Evolutionary conservation across 2,329 filamentous ascomycete genomes (phyloP).

Genomic region (Huntiella bhutanensis): DNA sequence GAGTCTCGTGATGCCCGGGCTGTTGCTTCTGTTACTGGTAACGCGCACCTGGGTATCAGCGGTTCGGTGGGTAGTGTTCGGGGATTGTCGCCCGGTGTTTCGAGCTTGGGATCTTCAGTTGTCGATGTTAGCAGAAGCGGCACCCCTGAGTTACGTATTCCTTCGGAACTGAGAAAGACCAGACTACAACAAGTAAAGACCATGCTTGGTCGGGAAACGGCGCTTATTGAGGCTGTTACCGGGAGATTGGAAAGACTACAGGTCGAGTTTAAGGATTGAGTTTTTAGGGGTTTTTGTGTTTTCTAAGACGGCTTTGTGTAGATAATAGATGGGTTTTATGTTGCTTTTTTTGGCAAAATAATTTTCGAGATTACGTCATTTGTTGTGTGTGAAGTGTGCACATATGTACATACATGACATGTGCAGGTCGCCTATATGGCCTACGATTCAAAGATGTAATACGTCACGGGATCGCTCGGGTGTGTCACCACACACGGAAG

Average conservation of each 20-base stretch:
- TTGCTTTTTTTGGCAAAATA: not conserved
- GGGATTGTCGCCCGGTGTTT: constrained; percentile 14
- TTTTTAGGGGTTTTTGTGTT: not conserved
- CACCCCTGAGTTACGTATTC: constrained; percentile 31
- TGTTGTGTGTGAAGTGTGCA: not conserved
- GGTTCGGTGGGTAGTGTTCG: constrained; percentile 13
- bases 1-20: constrained; percentile 7
- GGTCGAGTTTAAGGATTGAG: constrained; percentile 11
- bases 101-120: constrained; percentile 11
- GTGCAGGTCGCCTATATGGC: not conserved
- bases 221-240: constrained; percentile 47
- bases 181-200: constrained; percentile 46
- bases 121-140: constrained; percentile 13
- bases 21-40: constrained; percentile 3
- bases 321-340: not conserved
- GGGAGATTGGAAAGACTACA: constrained; percentile 40
- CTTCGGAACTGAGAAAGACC: constrained; percentile 39
- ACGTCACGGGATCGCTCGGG: not conserved
- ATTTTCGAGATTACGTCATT: not conserved
- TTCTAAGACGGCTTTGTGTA: too few relatives aligned
- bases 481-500: not conserved
- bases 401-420: too few relatives aligned
- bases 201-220: constrained; percentile 46
- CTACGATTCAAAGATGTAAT: not conserved
- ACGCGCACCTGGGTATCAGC: not conserved